These are phyloP conservation scores for Agrocybe chaxingu DNA, from an alignment of 768 basidiomycete genomes.

Conservation along the genomic window DNA sequence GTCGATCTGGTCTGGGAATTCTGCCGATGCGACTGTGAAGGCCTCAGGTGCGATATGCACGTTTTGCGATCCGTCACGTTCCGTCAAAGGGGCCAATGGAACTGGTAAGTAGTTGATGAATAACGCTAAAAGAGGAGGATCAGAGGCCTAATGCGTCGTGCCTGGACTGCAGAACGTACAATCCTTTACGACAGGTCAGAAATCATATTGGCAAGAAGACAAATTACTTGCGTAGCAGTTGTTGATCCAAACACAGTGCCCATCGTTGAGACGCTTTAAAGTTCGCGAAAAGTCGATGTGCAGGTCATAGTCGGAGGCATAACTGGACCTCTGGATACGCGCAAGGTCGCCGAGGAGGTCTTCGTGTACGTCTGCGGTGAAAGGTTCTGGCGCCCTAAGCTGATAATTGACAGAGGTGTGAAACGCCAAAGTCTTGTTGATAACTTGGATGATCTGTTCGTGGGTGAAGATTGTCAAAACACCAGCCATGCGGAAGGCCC, in stretches of 20 bases:
- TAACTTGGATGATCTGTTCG: conserved; percentile 52
- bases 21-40: conserved; percentile 48
- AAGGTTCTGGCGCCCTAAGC: conserved; percentile 50
- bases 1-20: conserved; percentile 49
- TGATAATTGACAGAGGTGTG: conserved; percentile 64
- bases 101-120: conserved; percentile 48
- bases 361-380: conserved; percentile 52
- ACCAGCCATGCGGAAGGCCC: not conserved
- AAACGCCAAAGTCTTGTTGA: conserved; percentile 59
- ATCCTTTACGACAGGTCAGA: conserved; percentile 24
- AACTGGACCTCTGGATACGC: conserved; percentile 40
- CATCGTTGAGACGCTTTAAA: conserved; percentile 54
- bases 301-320: conserved; percentile 51
- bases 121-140: conserved; percentile 25
- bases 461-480: not conserved
- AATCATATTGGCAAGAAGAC: not conserved
- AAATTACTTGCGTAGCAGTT: conserved; percentile 37
- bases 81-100: conserved; percentile 46
- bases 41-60: conserved; percentile 57
- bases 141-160: not conserved
- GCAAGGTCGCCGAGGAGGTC: conserved; percentile 50
- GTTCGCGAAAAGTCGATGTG: conserved; percentile 56
- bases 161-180: conserved; percentile 23
- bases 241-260: conserved; percentile 55
- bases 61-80: conserved; percentile 38